These are phyloP conservation scores for Neurospora tetrasperma DNA, from an alignment of 495 filamentous ascomycete genomes.

Conservation along the genomic window DNA sequence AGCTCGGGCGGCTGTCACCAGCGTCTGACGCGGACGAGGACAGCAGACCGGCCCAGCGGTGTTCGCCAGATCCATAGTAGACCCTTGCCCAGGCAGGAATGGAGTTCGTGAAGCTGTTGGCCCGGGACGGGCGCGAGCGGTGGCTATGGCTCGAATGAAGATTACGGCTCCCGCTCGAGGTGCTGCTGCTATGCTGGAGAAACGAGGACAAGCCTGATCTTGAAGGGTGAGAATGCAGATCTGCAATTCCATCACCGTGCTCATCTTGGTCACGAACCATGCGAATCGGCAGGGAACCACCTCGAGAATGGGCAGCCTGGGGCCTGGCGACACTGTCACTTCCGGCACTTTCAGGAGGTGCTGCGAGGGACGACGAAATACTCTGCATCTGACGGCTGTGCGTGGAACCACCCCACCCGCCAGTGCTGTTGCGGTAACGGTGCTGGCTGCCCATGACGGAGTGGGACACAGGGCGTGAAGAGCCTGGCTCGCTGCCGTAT, in stretches of 20 bases:
- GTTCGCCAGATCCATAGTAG: conserved; percentile 47
- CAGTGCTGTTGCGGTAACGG: conserved; percentile 27
- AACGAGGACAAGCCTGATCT: conserved; percentile 32
- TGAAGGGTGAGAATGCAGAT: conserved; percentile 39
- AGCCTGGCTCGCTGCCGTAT: conserved; percentile 26
- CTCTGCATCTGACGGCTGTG: conserved; percentile 42
- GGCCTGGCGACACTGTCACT: conserved; percentile 33
- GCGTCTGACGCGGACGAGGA: conserved; percentile 31
- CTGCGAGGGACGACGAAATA: conserved; percentile 40
- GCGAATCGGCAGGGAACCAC: conserved; percentile 20
- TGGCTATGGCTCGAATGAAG: conserved; percentile 36
- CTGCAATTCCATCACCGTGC: conserved; percentile 44
- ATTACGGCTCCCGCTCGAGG: conserved; percentile 29
- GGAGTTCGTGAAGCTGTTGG: conserved; percentile 45
- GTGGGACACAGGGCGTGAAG: conserved; percentile 34
- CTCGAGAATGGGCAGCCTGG: conserved; percentile 24
- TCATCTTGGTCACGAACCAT: conserved; percentile 43
- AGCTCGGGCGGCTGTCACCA: conserved; percentile 33
- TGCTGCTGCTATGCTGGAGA: conserved; percentile 27
- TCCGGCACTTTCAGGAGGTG: conserved; percentile 25
- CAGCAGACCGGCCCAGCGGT: conserved; percentile 32
- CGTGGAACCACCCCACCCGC: conserved; percentile 25
- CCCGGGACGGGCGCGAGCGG: conserved; percentile 21
- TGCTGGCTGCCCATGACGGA: conserved; percentile 23
- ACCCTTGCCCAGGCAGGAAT: conserved; percentile 57